Conservation (phyloP, 495 filamentous ascomycete genomes). For the Astrothelium subdiscretum region DNA sequence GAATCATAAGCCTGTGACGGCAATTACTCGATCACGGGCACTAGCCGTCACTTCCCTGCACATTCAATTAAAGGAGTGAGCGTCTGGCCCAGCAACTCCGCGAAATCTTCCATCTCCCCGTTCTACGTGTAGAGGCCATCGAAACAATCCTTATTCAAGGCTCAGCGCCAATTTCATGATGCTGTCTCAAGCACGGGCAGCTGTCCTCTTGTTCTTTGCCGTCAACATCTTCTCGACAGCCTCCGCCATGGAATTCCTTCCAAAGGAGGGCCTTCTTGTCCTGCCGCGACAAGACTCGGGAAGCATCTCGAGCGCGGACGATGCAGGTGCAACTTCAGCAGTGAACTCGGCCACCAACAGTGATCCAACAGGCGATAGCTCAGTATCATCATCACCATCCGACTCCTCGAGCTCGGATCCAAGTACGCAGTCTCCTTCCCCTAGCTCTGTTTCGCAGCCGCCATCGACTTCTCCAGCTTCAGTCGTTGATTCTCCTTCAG, state of each 20-base stretch:
- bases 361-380: background rate
- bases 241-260: background rate
- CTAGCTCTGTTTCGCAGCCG: background rate
- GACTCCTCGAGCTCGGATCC: constrained; percentile 1
- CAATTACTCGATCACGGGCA: background rate
- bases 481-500: background rate
- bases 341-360: background rate
- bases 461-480: background rate
- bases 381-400: background rate
- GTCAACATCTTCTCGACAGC: background rate
- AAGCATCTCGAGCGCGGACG: background rate
- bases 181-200: background rate
- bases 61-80: background rate
- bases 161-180: background rate
- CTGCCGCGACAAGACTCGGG: background rate
- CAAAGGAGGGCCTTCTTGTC: background rate
- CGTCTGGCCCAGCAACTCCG: background rate
- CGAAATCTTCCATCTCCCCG: background rate
- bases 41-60: background rate
- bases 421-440: constrained; percentile 1
- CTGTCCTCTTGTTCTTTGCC: background rate
- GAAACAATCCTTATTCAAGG: background rate
- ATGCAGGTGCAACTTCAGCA: background rate
- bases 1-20: background rate
- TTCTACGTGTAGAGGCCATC: background rate